Evolutionary conservation across 164 flowering plant genomes (phyloP), one percentile per base, ranked within the genome.

Genomic region (Liquidambar formosana): DNA sequence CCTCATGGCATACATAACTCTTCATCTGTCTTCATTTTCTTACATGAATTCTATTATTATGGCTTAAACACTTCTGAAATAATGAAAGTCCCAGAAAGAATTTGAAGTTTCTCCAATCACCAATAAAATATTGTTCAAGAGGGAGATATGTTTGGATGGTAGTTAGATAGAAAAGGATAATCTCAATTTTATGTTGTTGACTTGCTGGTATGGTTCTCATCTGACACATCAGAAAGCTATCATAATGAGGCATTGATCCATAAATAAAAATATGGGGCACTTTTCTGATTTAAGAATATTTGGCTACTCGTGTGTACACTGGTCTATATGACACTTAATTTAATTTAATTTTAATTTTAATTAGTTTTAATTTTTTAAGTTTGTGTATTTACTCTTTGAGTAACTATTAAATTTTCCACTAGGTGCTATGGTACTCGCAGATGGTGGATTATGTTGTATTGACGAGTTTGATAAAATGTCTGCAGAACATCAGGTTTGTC

Each of bases 341-440:
- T n/a, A n/a, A n/a, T n/a, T n/a, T n/a, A n/a, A n/a, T n/a, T n/a
- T n/a, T n/a, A n/a, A n/a, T n/a, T n/a, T n/a, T n/a, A n/a, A n/a
- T n/a, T n/a, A n/a, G n/a, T n/a, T n/a, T 43, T 58, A 26, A 8
- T 58, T 58, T 59, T 59, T 59, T 2, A 22, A n/a, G 13, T 54
- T 0, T 59, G 43, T 27, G 3, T 21, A 2, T 28, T 22, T 59
- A 9, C 44, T 15, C 28, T 59, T 57, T 38, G 15, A 49, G 19
- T 66, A n/a, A 65, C 43, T 22, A 38, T 61, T 22, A 43, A 14
- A 26, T 69, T 68, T 72, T 26, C 26, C 48, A 54, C 67, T 77
- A 96, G 99, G 99, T 78, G 99, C 99, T 21, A 88, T 96, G 98
- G 99, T 96, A 57, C 91, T 96, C 70, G 99, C 98, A n/a, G 99